Percentiles rank a stretch among this genome's conserved stretches.
phyloP scores from a whole-genome alignment of 2,329 filamentous ascomycete genomes.

The Bipolaris zeicola region DNA sequence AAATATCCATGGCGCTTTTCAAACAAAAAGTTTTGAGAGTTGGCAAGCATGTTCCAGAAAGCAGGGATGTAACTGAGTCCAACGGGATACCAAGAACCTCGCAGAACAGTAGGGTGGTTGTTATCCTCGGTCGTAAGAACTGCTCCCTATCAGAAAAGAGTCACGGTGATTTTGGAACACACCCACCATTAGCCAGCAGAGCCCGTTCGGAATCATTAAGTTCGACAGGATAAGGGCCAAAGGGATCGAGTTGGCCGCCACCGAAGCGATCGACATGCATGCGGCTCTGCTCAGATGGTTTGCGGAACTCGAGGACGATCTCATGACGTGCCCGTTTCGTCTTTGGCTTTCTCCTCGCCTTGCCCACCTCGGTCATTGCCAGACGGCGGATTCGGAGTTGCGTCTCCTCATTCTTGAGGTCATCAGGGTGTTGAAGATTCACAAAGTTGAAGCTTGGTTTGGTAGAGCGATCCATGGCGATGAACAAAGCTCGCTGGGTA shows the following conservation, averaged over 20 bases:
- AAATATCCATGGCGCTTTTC: conserved; percentile 27
- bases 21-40: conserved; percentile 35
- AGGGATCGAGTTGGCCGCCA: conserved; percentile 32
- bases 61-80: conserved; percentile 28
- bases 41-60: conserved; percentile 36
- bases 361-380: conserved; percentile 44
- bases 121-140: conserved; percentile 30
- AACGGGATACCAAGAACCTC: conserved; percentile 37
- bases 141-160: conserved; percentile 22
- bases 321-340: conserved; percentile 34
- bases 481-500: neutral
- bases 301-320: conserved; percentile 34
- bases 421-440: conserved; percentile 39
- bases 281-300: conserved; percentile 10
- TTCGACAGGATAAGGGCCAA: conserved; percentile 32
- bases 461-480: conserved; percentile 31
- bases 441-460: conserved; percentile 39
- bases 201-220: conserved; percentile 30
- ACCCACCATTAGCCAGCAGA: conserved; percentile 35
- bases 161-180: neutral
- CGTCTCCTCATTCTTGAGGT: conserved; percentile 39
- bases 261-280: conserved; percentile 27
- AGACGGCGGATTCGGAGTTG: conserved; percentile 40
- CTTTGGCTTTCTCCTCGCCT: conserved; percentile 34
- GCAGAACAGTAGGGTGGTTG: conserved; percentile 28